Base-by-base conservation (phyloP, 2,329 filamentous ascomycete species). In the Zarea fungicola region DNA sequence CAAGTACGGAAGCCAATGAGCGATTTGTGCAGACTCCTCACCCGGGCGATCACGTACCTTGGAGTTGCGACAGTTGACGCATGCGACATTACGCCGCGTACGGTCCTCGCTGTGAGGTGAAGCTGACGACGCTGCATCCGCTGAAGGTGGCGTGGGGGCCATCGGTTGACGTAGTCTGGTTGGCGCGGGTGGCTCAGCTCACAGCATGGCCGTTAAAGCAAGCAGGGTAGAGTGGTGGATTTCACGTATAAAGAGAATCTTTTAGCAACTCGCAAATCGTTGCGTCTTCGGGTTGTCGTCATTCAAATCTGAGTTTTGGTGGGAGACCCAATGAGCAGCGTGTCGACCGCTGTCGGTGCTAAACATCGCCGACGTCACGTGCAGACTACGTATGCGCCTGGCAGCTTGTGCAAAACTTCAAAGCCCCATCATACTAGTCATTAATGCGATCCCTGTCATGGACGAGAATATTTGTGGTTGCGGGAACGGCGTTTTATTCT, bases 31-130 rank as follows among this genome's bases (percentile, higher is more conserved):
- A 39, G 31, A n/a, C 26, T 25, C 16, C 22, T 11, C 22, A 21
- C 37, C 31, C 23, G 39, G 44, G 39, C 50, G 45, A 35, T 28
- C 22, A 52, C 61, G 58, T 53, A 69, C 68, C 60, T 70, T 70
- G 48, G 68, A 68, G 53, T 68, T 65, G 39, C 66, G 65, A 49
- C 66, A 68, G 56, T 60, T 68, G 46, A 68, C 60, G 40, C 66
- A 68, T 19, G 66, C 66, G 51, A 68, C 63, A 48, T 68, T 68
- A 48, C 66, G 60, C 43, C 64, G 62, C 37, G 66, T 65, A 43
- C 57, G 63, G 43, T 61, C 63, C 26, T 60, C 59, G 34, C 28
- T 45, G 13, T 44, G 48, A 50, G 50, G 45, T 53, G 56, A 59
- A 22, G 61, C 57, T 43, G 49, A 47, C 34, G 50, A 26, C 36